Conservation (phyloP, 306 rosid genomes). For the Castanea sativa region DNA sequence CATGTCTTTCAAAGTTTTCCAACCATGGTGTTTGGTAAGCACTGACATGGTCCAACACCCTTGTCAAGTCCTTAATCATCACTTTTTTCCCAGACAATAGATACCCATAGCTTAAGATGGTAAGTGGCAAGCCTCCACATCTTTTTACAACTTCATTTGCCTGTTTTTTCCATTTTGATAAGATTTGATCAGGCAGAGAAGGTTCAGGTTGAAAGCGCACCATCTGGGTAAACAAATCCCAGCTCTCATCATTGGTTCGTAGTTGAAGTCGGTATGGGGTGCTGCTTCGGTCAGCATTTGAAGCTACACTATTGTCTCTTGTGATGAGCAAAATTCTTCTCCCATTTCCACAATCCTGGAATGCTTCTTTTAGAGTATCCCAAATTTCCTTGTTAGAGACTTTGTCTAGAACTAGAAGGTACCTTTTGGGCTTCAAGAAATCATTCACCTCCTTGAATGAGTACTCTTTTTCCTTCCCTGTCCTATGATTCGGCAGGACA, state of each 20-base stretch:
- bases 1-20: background rate
- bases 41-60: conserved; percentile 10
- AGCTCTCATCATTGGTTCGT: conserved; percentile 32
- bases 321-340: conserved; percentile 19
- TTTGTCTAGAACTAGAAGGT: conserved; percentile 14
- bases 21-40: conserved; percentile 1
- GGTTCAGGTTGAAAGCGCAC: background rate
- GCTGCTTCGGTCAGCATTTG: background rate
- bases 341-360: no score
- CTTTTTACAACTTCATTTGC: conserved; percentile 17
- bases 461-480: no score
- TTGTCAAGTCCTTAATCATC: background rate
- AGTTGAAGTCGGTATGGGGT: conserved; percentile 13
- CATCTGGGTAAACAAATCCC: conserved; percentile 20
- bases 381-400: background rate
- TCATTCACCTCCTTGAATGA: no score
- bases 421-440: background rate
- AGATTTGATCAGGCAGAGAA: no score
- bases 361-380: no score
- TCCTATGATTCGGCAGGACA: no score
- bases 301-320: conserved; percentile 15
- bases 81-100: conserved; percentile 6
- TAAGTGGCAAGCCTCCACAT: conserved; percentile 34
- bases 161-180: background rate
- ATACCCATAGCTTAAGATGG: conserved; percentile 27